Evolutionary conservation across 1,284 basidiomycete genomes (phyloP).

Genomic region (Ustilago bromivora): DNA sequence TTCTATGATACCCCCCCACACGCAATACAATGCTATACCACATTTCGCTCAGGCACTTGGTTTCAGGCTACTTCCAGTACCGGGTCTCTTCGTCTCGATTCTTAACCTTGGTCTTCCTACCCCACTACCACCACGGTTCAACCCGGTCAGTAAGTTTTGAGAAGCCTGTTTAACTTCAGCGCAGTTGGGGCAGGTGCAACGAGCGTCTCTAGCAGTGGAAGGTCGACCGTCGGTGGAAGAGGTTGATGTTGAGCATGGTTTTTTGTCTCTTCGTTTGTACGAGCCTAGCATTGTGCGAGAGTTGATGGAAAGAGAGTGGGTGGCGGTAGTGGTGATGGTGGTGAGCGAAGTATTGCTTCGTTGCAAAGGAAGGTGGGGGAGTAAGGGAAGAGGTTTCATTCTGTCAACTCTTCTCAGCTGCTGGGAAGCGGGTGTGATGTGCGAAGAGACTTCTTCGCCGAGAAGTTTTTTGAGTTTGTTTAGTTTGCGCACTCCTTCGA

Average conservation of each 20-base stretch:
- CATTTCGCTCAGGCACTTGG: not conserved
- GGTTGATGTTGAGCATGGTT: not conserved
- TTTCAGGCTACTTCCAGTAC: not conserved
- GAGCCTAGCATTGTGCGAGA: slow-evolving; percentile 3
- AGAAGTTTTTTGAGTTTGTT: slow-evolving; percentile 42
- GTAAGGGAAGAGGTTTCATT: slow-evolving; percentile 22
- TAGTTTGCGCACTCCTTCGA: slow-evolving; percentile 24
- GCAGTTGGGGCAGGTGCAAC: not conserved
- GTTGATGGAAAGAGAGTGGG: not conserved
- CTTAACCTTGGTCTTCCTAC: not conserved
- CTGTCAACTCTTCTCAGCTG: not conserved
- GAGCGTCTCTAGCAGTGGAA: not conserved
- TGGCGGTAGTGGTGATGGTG: not conserved
- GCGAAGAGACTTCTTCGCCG: slow-evolving; percentile 24
- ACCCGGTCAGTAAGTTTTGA: not conserved
- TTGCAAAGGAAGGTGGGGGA: slow-evolving; percentile 3
- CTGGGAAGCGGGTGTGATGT: not conserved
- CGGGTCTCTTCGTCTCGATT: not conserved
- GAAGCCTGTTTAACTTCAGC: not conserved
- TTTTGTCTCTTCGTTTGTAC: slow-evolving; percentile 8
- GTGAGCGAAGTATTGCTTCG: slow-evolving; percentile 12
- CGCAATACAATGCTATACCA: not conserved
- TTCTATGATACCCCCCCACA: not conserved
- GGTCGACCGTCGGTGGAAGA: not conserved
- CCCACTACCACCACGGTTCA: not conserved